Conservation (phyloP, 495 filamentous ascomycete genomes). For the Beverwykella pulmonaria region DNA sequence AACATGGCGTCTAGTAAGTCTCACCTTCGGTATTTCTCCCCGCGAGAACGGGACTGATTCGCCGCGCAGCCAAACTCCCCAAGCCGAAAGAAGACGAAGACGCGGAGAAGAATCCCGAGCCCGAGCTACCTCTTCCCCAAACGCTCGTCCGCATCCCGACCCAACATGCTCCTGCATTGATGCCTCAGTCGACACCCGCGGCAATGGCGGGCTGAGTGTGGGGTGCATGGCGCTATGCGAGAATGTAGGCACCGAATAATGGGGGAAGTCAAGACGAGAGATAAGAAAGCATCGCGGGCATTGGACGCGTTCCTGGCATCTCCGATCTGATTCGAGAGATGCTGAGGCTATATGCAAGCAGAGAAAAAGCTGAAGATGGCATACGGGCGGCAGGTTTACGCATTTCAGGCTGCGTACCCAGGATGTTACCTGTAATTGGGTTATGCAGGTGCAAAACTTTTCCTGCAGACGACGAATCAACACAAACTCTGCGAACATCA, state of each 20-base stretch:
- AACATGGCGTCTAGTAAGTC: slow-evolving; percentile 90
- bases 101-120: slow-evolving; percentile 45
- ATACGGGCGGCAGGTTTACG: background rate
- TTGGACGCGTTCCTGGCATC: slow-evolving; percentile 1
- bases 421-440: slow-evolving; percentile 1
- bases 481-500: background rate
- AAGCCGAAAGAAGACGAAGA: slow-evolving; percentile 58
- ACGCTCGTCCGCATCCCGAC: slow-evolving; percentile 81
- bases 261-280: background rate
- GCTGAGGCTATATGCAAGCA: background rate
- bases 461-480: background rate
- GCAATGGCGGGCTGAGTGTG: slow-evolving; percentile 27
- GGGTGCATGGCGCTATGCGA: background rate
- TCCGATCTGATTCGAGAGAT: slow-evolving; percentile 8
- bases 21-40: background rate
- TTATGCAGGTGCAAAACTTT: slow-evolving; percentile 6
- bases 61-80: slow-evolving; percentile 58
- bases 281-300: slow-evolving; percentile 13
- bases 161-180: slow-evolving; percentile 52
- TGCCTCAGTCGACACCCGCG: slow-evolving; percentile 31
- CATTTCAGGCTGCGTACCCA: background rate
- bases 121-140: slow-evolving; percentile 65
- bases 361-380: background rate
- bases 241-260: background rate
- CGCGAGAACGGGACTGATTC: slow-evolving; percentile 12